phyloP scores from a whole-genome alignment of 192 early-diverging fungal genomes.

The Rhizophagus clarus region DNA sequence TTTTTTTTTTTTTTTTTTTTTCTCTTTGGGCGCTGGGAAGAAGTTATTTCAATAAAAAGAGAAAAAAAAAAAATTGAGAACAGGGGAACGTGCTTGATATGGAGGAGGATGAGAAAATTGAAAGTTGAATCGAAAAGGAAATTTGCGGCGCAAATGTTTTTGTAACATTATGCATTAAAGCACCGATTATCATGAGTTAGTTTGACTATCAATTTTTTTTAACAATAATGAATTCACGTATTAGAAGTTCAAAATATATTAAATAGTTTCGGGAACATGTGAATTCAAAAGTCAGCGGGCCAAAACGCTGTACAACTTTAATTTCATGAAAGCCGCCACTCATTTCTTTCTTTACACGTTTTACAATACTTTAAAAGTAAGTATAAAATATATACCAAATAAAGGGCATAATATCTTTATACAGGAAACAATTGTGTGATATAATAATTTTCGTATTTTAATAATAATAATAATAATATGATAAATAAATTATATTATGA shows the following conservation, averaged over 20 bases:
- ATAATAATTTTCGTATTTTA: neutral
- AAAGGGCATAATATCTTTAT: neutral
- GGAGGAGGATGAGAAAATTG: neutral
- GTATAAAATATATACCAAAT: too few relatives aligned
- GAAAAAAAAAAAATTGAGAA: neutral
- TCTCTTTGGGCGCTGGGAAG: neutral
- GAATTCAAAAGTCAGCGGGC: neutral
- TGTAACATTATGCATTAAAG: neutral
- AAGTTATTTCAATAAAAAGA: neutral
- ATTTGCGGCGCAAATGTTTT: neutral
- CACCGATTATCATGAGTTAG: neutral
- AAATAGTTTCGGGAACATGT: neutral
- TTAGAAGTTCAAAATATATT: neutral
- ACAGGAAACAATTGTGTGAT: neutral
- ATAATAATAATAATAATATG: neutral
- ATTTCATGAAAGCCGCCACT: neutral
- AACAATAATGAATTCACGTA: neutral
- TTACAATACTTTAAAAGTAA: neutral
- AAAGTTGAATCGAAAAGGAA: neutral
- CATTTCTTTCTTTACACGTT: neutral
- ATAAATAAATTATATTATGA: too few relatives aligned
- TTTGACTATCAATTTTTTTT: neutral
- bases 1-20: conserved; percentile 14
- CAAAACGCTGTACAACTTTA: neutral
- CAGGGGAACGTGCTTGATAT: neutral